A percentile compares a stretch with the other conserved stretches of the same genome.
phyloP scores from a whole-genome alignment of 164 flowering plant species.

The Warburgia ugandensis region DNA sequence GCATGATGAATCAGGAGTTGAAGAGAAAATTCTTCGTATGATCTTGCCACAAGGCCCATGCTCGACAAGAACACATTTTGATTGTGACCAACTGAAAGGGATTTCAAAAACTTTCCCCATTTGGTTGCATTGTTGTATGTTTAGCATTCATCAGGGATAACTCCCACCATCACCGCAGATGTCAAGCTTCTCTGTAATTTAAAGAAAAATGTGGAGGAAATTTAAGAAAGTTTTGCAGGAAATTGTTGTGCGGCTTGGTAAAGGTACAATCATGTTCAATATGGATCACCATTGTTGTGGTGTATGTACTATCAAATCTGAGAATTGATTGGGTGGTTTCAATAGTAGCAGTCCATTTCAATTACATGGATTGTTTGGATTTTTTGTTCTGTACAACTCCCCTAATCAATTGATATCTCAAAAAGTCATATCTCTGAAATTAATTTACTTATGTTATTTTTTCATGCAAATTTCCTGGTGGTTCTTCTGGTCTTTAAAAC shows the following conservation, averaged over 20 bases:
- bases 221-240: conserved; percentile 74
- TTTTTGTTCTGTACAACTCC: no score
- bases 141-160: conserved; percentile 45
- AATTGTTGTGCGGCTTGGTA: conserved; percentile 51
- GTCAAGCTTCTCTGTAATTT: conserved; percentile 50
- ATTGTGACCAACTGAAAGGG: conserved; percentile 34
- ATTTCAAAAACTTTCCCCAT: conserved; percentile 22
- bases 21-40: no score
- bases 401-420: conserved; percentile 1
- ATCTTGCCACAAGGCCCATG: no score
- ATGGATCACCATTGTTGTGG: conserved; percentile 20
- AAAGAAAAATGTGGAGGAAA: conserved; percentile 38
- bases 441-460: no score
- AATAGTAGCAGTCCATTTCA: no score
- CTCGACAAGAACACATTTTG: conserved; percentile 21
- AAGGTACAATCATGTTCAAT: conserved; percentile 15
- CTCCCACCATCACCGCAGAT: conserved; percentile 32
- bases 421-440: conserved; percentile 6
- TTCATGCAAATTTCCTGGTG: no score
- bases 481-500: no score
- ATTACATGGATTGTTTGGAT: no score
- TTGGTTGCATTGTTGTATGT: conserved; percentile 70
- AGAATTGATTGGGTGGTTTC: conserved; percentile 20
- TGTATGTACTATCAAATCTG: conserved; percentile 24
- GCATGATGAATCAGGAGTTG: conserved; percentile 27